Evolutionary conservation across 768 basidiomycete species (phyloP), one percentile per base, ranked within the genome.

Genomic region (Sarcodon sp.): DNA sequence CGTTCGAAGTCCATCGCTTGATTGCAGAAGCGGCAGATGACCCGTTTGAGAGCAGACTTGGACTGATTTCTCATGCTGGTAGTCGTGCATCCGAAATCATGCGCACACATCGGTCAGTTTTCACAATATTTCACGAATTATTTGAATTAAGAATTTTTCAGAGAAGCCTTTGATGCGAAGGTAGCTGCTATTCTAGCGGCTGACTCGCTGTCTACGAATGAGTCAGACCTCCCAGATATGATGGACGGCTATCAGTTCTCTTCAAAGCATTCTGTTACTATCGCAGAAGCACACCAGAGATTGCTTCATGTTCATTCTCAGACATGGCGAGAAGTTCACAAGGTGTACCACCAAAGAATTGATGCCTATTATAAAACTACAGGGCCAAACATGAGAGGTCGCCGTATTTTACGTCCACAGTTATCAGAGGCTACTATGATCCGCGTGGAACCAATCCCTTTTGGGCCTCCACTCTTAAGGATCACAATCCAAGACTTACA

Each of bases 1-100:
- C 66, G 0, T 58, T 94, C 41, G 66, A 60, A 8, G 61, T 92
- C 45, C 69, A 71, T n/a, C 69, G 69, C 39, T 56, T 94, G 33
- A 79, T 77, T 44, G 56, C 88, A 7, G 91, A 96, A 62, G 80
- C 80, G 21, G 77, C 79, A 18, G 93, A 98, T 61, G 87, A 91
- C 55, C 76, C 81, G 1, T 78, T 96, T 49, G 93, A 98, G 62
- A 73, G 76, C 12, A 76, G 71, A 50, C 64, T 96, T 15, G 84
- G 78, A 34, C 68, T 84, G 7, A 85, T 89, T 32, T 87, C 77
- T 71, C 70, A 76, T 50, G 74, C 78, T 44, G 91, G 89, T 0
- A 64, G 75, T 35, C 75, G 79, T 35, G 91, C 90, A 44, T 79
- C 81, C 36, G 73, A 72, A 46, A 72, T 77, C 11, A 70, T 92